phyloP scores from a whole-genome alignment of 2,329 filamentous ascomycete genomes.

The Sporothrix luriei region DNA sequence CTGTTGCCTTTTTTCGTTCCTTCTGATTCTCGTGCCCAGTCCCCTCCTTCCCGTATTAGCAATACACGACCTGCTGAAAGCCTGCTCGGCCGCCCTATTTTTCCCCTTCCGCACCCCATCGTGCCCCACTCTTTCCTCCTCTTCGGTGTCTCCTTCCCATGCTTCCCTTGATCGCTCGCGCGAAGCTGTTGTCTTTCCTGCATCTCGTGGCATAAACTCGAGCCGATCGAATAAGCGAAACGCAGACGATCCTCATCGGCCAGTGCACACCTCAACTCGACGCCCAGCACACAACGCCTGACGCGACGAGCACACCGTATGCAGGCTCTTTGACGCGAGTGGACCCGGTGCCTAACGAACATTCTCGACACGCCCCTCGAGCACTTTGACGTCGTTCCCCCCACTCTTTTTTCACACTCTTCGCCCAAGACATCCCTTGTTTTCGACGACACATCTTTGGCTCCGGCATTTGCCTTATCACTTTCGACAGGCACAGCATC shows the following conservation, averaged over 20 bases:
- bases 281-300: slow-evolving; percentile 3
- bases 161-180: neutral
- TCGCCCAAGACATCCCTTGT: neutral
- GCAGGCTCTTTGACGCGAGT: slow-evolving; percentile 22
- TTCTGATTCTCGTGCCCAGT: neutral
- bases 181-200: slow-evolving; percentile 1
- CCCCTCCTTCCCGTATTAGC: neutral
- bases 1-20: neutral
- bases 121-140: slow-evolving; percentile 32
- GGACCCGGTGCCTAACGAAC: slow-evolving; percentile 20
- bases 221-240: neutral
- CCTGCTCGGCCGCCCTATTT: slow-evolving; percentile 29
- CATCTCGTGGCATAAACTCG: slow-evolving; percentile 1
- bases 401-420: slow-evolving; percentile 27
- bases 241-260: neutral
- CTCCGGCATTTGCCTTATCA: neutral
- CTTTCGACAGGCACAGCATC: neutral
- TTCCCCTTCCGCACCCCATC: slow-evolving; percentile 28
- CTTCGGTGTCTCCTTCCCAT: slow-evolving; percentile 20
- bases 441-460: slow-evolving; percentile 12
- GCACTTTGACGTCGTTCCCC: slow-evolving; percentile 23
- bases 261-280: neutral
- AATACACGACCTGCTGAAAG: slow-evolving; percentile 1
- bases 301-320: slow-evolving; percentile 23
- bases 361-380: slow-evolving; percentile 17